phyloP scores from a whole-genome alignment of 2,329 filamentous ascomycete species.

The Didymella arachidicola region DNA sequence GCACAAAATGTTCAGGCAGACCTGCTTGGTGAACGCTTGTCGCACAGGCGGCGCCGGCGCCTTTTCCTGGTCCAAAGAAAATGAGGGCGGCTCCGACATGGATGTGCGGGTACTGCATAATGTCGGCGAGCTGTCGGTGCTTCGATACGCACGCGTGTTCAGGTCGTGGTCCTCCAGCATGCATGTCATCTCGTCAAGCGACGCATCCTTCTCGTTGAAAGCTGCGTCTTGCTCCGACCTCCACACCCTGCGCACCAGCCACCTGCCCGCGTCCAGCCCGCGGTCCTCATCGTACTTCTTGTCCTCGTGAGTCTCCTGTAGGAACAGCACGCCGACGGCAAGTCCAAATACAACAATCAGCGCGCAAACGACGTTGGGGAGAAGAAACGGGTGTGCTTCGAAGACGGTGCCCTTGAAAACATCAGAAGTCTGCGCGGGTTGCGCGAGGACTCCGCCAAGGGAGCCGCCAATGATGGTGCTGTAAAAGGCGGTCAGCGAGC shows the following conservation, averaged over 20 bases:
- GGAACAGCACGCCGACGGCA: constrained; percentile 79
- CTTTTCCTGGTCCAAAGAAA: constrained; percentile 41
- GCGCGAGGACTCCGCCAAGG: constrained; percentile 87
- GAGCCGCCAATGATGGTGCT: constrained; percentile 91
- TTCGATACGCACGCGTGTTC: constrained; percentile 68
- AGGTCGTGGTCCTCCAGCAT: constrained; percentile 60
- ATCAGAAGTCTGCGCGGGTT: constrained; percentile 85
- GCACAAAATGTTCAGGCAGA: constrained; percentile 85
- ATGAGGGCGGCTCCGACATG: constrained; percentile 47
- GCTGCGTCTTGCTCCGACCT: constrained; percentile 38
- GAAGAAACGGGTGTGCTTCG: constrained; percentile 85
- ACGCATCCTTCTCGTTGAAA: constrained; percentile 53
- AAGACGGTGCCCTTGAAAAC: constrained; percentile 81
- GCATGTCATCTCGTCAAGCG: constrained; percentile 66
- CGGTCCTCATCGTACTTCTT: constrained; percentile 79
- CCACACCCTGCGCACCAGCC: constrained; percentile 60
- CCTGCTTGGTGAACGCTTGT: constrained; percentile 81
- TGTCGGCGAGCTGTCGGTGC: constrained; percentile 63
- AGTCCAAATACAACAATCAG: constrained; percentile 79
- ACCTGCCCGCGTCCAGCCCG: constrained; percentile 78
- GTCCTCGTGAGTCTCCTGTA: constrained; percentile 91
- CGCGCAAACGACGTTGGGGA: constrained; percentile 91
- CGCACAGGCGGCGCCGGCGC: constrained; percentile 39
- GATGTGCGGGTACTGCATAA: constrained; percentile 50
- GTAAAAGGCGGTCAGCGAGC: constrained; percentile 39